Percentiles rank a stretch among this genome's conserved stretches.
phyloP scores from a whole-genome alignment of 1,139 yeast genomes.

The Hyphopichia pseudoburtonii region DNA sequence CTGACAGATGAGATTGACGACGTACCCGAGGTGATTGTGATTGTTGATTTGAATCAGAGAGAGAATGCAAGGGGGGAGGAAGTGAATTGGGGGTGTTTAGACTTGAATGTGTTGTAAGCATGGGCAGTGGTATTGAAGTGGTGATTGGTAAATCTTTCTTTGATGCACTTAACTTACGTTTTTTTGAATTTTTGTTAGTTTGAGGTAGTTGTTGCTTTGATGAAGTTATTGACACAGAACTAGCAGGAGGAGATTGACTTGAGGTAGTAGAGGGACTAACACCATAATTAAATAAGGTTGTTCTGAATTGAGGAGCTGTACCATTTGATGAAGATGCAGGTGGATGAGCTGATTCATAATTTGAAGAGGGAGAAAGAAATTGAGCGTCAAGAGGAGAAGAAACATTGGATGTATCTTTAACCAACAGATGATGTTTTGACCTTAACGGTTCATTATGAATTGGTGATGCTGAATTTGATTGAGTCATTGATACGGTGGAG shows the following conservation, averaged over 20 bases:
- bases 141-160: not conserved
- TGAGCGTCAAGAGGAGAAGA: no score
- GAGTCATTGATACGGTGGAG: no score
- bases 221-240: no score
- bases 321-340: no score
- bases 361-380: no score
- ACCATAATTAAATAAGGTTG: conserved; percentile 18
- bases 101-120: conserved; percentile 20
- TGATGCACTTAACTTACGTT: not conserved
- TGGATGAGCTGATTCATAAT: no score
- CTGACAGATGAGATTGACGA: conserved; percentile 8
- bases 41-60: not conserved
- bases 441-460: no score
- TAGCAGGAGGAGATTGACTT: not conserved
- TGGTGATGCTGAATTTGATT: no score
- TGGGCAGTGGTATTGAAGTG: conserved; percentile 22
- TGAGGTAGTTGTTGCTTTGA: no score
- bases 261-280: conserved; percentile 2
- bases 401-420: no score
- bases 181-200: not conserved
- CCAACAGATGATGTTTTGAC: no score
- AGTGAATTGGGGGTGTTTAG: conserved; percentile 20
- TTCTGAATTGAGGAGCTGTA: conserved; percentile 20
- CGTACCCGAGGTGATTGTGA: conserved; percentile 6
- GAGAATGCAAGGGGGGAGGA: conserved; percentile 11